Evolutionary conservation across 2,329 filamentous ascomycete species (phyloP), one percentile per base, ranked within the genome.

Genomic region (Colletotrichum abscissum): DNA sequence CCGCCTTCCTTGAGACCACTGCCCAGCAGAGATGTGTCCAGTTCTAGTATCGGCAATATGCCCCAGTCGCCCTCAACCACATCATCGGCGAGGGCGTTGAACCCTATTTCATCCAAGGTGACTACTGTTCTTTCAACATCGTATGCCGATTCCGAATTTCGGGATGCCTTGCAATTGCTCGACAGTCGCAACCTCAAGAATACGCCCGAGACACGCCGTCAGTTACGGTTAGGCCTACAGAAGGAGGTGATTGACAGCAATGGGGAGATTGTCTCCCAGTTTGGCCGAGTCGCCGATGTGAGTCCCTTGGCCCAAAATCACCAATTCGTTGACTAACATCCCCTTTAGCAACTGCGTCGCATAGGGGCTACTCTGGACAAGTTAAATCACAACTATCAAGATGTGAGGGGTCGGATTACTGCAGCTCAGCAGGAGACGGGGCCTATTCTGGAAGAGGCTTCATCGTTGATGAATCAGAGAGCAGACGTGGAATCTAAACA

Each of bases 221-320:
- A 94, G 72, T 84, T 98, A 19, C 91, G 95, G 19, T 84, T 97
- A 1, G 92, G 97, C 80, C 88, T 97, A 1, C 95, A 98, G 80
- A 96, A 93, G 81, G 95, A 98, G 80, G 94, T 98, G 49, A 95
- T 98, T 69, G 91, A 96, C 76, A 95, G 93, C 83, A 98, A 98
- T 90, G 95, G 94, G 63, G 91, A 94, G 76, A 94, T 98, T 75
- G 91, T 98, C 72, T 88, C 90, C 67, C 95, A 98, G 80, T 98
- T 98, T 83, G 94, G 95, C 46, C 89, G 92, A 68, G 95, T 99
- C 76, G 94, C 95, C 35, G 94, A 97, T 88, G 94, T 96, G 82
- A 80, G 88, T 80, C 16, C n/a, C 58, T 26, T n/a, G 52, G 46
- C 33, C 67, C 24, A 19, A 42, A 11, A 14, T 12, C 24, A 22